phyloP scores from a whole-genome alignment of 164 flowering plant species.

The Taxillus chinensis region DNA sequence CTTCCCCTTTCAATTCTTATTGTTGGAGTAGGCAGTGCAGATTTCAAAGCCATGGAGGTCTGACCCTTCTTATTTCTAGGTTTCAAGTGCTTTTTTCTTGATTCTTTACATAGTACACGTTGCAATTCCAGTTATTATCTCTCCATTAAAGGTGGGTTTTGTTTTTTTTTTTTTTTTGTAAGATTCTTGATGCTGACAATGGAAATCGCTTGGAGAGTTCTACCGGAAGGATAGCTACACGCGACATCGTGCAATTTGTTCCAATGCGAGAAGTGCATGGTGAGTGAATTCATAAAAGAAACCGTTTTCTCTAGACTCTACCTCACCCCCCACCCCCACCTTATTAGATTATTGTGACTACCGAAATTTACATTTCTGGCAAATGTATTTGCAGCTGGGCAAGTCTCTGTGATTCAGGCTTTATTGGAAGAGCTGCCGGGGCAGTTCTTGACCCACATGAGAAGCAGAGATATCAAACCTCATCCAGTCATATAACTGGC shows the following conservation, averaged over 20 bases:
- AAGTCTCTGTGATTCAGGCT: conserved; percentile 38
- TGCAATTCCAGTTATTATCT: background rate
- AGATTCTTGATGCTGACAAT: conserved; percentile 90
- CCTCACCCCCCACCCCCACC: background rate
- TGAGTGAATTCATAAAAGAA: conserved; percentile 17
- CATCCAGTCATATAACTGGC: background rate
- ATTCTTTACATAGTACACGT: background rate
- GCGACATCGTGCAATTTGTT: conserved; percentile 84
- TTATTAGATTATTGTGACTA: background rate
- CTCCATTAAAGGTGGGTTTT: background rate
- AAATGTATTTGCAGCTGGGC: conserved; percentile 30
- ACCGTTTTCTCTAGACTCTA: background rate
- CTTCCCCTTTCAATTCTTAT: conserved; percentile 83
- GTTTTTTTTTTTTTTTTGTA: background rate
- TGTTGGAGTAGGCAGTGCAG: conserved; percentile 90
- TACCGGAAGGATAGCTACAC: conserved; percentile 71
- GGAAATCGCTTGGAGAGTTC: conserved; percentile 64
- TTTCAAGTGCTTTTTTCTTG: background rate
- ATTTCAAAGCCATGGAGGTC: conserved; percentile 91
- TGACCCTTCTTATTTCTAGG: background rate
- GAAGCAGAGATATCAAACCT: conserved; percentile 45
- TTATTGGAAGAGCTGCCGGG: conserved; percentile 66
- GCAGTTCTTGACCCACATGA: conserved; percentile 54
- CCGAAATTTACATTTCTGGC: no score
- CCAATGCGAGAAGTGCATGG: conserved; percentile 74